phyloP scores from a whole-genome alignment of 148 eudicot species.

The Silene latifolia region DNA sequence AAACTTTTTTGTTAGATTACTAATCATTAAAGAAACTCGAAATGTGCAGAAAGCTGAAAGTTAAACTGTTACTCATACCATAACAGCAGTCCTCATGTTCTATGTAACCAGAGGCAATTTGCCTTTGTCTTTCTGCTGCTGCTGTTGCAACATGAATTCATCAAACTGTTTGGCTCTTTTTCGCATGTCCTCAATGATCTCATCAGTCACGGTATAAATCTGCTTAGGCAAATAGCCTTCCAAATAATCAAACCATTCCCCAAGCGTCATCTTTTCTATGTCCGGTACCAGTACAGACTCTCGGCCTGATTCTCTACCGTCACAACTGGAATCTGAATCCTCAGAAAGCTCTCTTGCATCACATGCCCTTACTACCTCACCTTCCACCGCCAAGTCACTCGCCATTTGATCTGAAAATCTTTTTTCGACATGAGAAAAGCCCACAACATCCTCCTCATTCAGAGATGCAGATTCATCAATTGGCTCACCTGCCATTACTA shows the following conservation, averaged over 20 bases:
- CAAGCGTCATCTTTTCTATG: conserved; percentile 66
- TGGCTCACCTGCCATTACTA: neutral
- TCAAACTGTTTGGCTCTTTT: conserved; percentile 44
- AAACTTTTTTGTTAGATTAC: neutral
- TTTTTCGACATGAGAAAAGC: neutral
- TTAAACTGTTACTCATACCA: neutral
- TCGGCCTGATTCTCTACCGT: conserved; percentile 11
- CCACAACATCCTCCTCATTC: neutral
- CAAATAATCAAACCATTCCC: conserved; percentile 67
- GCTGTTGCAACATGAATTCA: conserved; percentile 52
- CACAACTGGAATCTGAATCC: conserved; percentile 4
- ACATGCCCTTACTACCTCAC: neutral
- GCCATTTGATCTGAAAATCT: neutral
- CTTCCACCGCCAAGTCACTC: conserved; percentile 7
- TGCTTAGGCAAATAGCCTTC: conserved; percentile 55
- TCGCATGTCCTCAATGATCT: conserved; percentile 48
- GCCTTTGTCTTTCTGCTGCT: conserved; percentile 39
- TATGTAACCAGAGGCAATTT: conserved; percentile 22
- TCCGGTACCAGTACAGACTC: conserved; percentile 30
- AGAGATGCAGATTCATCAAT: neutral
- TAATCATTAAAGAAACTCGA: neutral
- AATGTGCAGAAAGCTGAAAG: neutral
- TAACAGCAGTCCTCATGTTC: neutral
- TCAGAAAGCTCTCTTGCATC: conserved; percentile 12
- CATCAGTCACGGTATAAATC: conserved; percentile 48